These are phyloP conservation scores for Cryptococcus maquisensis DNA, from an alignment of 1,284 basidiomycete species.

Conservation along the genomic window DNA sequence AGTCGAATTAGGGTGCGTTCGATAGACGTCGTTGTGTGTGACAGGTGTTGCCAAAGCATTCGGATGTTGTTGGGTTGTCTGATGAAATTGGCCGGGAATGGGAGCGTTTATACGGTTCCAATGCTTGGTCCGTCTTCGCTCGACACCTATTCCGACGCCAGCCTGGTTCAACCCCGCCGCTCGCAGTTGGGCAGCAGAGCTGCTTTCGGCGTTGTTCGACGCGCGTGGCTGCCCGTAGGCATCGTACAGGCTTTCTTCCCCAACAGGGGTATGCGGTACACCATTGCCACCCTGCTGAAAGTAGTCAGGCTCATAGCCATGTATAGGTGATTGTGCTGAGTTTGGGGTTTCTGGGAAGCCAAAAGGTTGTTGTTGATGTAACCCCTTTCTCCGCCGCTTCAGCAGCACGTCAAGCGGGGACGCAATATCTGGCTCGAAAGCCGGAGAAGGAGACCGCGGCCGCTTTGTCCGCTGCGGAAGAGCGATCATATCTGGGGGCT, in stretches of 20 bases:
- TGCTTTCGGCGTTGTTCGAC: slow-evolving; percentile 8
- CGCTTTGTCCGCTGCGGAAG: slow-evolving; percentile 29
- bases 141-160: slow-evolving; percentile 11
- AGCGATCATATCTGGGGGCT: slow-evolving; percentile 10
- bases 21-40: background rate
- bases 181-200: slow-evolving; percentile 3
- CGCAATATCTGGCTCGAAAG: slow-evolving; percentile 23
- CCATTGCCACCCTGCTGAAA: background rate
- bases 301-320: slow-evolving; percentile 1
- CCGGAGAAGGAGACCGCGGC: slow-evolving; percentile 36
- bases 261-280: too few species aligned
- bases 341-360: background rate
- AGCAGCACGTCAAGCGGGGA: slow-evolving; percentile 41
- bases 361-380: background rate
- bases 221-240: too few species aligned
- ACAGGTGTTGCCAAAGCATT: background rate
- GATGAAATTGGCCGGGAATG: background rate
- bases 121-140: slow-evolving; percentile 28
- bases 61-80: background rate
- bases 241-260: too few species aligned
- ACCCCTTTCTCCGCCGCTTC: slow-evolving; percentile 32
- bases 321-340: background rate
- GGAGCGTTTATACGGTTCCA: slow-evolving; percentile 31
- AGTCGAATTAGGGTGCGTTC: background rate
- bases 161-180: background rate